Evolutionary conservation across 2,329 filamentous ascomycete species (phyloP).

Genomic region (Lasiodiplodia hormozganensis): DNA sequence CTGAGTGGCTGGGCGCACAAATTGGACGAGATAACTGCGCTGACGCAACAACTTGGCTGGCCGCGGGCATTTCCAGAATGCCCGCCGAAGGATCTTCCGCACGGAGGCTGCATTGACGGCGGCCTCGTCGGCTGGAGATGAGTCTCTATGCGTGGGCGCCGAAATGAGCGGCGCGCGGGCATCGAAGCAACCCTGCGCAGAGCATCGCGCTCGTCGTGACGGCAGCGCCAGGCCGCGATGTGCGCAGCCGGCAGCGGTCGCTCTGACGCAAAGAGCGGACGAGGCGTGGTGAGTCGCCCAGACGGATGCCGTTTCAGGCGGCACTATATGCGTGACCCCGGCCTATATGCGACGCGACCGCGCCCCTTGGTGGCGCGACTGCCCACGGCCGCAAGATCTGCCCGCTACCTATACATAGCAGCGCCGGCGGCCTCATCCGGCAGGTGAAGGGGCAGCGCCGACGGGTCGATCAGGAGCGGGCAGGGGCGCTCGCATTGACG

Average conservation of each 20-base stretch:
- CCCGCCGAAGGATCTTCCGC: slow-evolving; percentile 50
- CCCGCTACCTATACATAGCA: slow-evolving; percentile 22
- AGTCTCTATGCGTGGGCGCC: slow-evolving; percentile 23
- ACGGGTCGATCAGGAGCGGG: slow-evolving; percentile 26
- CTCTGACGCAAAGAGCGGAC: slow-evolving; percentile 45
- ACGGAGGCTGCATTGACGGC: slow-evolving; percentile 30
- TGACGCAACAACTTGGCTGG: slow-evolving; percentile 37
- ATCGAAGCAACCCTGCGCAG: slow-evolving; percentile 24
- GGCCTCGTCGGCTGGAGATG: slow-evolving; percentile 24
- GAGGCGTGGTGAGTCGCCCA: slow-evolving; percentile 46
- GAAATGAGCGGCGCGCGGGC: slow-evolving; percentile 22
- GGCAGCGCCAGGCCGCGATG: slow-evolving; percentile 20
- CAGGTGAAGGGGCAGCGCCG: slow-evolving; percentile 19
- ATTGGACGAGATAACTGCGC: slow-evolving; percentile 42
- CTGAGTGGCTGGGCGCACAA: slow-evolving; percentile 50
- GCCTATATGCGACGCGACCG: slow-evolving; percentile 42
- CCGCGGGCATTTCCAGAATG: slow-evolving; percentile 47
- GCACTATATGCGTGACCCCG: slow-evolving; percentile 39
- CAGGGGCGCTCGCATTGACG: slow-evolving; percentile 7
- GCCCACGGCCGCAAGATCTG: slow-evolving; percentile 17
- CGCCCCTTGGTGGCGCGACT: slow-evolving; percentile 26
- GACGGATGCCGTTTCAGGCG: slow-evolving; percentile 50
- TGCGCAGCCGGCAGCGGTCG: slow-evolving; percentile 19
- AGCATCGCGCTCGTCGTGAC: slow-evolving; percentile 21
- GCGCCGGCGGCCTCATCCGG: slow-evolving; percentile 17